These are phyloP conservation scores for Fennellomyces sp. DNA, from an alignment of 371 early-diverging fungal genomes.

Conservation along the genomic window DNA sequence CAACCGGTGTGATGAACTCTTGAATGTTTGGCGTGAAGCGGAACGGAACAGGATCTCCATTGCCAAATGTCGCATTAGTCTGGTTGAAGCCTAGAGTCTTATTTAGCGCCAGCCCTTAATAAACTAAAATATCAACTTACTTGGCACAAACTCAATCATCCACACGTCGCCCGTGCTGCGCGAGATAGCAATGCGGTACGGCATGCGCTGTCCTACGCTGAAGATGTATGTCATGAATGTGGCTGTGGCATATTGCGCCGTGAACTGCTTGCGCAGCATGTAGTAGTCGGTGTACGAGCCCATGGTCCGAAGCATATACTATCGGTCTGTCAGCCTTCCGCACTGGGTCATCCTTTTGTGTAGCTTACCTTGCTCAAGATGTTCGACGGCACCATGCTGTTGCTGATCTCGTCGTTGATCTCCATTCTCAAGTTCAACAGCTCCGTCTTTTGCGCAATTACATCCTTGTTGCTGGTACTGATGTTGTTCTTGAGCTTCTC, in stretches of 20 bases:
- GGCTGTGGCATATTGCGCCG: conserved; percentile 84
- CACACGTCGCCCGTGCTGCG: conserved; percentile 79
- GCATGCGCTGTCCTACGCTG: conserved; percentile 84
- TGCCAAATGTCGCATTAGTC: conserved; percentile 38
- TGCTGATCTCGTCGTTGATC: conserved; percentile 77
- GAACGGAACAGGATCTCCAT: conserved; percentile 92
- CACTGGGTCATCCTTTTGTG: too few species aligned
- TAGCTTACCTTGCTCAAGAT: conserved; percentile 75
- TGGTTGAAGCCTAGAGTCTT: conserved; percentile 27
- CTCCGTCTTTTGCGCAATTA: conserved; percentile 60
- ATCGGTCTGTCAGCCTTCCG: background rate
- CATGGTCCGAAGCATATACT: conserved; percentile 73
- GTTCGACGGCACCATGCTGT: conserved; percentile 80
- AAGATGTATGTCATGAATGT: conserved; percentile 91
- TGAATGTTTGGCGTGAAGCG: conserved; percentile 97
- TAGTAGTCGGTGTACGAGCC: conserved; percentile 86
- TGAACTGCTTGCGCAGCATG: conserved; percentile 92
- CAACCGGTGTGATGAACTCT: conserved; percentile 88
- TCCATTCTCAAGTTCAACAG: conserved; percentile 79
- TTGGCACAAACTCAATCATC: conserved; percentile 79
- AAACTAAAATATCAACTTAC: conserved; percentile 42
- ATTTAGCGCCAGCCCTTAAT: conserved; percentile 13
- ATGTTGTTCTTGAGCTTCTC: conserved; percentile 61
- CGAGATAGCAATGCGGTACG: conserved; percentile 90
- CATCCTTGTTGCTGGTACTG: conserved; percentile 10